These are phyloP conservation scores for Beauveria rudraprayagi DNA, from an alignment of 2,329 filamentous ascomycete genomes.

Conservation along the genomic window DNA sequence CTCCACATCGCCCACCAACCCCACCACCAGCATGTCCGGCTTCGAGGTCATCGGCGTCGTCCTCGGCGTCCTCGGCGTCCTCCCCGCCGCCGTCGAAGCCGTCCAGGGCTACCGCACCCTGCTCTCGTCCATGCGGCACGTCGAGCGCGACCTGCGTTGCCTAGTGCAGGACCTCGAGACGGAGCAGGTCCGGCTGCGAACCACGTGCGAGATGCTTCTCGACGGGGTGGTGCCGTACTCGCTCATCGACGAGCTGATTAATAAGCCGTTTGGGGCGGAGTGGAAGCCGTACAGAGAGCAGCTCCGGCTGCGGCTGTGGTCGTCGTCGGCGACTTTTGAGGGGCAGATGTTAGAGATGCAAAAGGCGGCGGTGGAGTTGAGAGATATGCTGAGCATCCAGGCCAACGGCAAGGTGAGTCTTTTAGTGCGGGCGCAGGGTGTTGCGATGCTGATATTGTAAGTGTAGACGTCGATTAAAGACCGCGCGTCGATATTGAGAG, in stretches of 20 bases:
- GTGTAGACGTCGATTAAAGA: background rate
- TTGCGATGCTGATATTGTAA: background rate
- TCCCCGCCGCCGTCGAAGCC: constrained; percentile 6
- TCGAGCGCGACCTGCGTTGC: background rate
- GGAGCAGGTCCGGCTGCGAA: constrained; percentile 9
- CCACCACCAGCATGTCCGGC: constrained; percentile 6
- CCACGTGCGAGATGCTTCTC: constrained; percentile 8
- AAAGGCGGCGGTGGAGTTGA: background rate
- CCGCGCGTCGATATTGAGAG: background rate
- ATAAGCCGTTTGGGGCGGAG: constrained; percentile 9
- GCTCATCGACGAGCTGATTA: constrained; percentile 1
- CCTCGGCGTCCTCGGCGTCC: background rate
- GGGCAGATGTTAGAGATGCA: background rate
- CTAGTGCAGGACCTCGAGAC: constrained; percentile 8
- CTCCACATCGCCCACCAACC: too few relatives aligned
- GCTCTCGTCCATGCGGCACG: background rate
- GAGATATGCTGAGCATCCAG: background rate
- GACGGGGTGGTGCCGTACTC: constrained; percentile 4
- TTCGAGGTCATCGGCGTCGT: constrained; percentile 8
- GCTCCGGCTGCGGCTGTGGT: background rate
- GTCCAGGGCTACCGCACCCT: constrained; percentile 1
- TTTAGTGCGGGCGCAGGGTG: too few relatives aligned
- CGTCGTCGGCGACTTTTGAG: background rate
- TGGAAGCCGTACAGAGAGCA: background rate
- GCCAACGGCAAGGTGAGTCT: background rate